phyloP scores from a whole-genome alignment of 345 rosid genomes.

The Ceriops zippeliana region DNA sequence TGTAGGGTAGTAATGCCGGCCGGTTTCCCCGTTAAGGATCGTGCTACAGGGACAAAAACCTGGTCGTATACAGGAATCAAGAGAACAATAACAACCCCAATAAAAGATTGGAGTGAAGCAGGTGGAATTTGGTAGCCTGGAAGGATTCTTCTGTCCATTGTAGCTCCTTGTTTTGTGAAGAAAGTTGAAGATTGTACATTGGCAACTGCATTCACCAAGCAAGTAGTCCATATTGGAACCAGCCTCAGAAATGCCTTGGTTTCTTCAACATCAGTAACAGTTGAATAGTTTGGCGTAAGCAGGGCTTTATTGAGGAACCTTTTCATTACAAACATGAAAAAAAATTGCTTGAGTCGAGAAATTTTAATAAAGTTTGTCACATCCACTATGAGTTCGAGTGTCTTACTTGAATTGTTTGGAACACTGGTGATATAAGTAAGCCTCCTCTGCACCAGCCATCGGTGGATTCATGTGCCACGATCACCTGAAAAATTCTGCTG shows the following conservation, averaged over 20 bases:
- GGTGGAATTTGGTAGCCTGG: conserved; percentile 16
- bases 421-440: neutral
- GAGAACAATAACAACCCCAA: conserved; percentile 11
- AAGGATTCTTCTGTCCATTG: conserved; percentile 24
- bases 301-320: conserved; percentile 27
- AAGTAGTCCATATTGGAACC: conserved; percentile 24
- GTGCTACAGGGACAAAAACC: conserved; percentile 18
- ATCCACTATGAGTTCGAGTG: neutral
- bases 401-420: conserved; percentile 28
- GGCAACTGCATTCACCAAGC: conserved; percentile 19
- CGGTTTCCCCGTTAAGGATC: conserved; percentile 18
- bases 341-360: neutral
- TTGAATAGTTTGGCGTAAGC: conserved; percentile 13
- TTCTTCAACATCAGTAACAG: conserved; percentile 19
- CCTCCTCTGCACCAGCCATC: conserved; percentile 15
- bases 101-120: conserved; percentile 23
- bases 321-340: neutral
- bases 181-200: conserved; percentile 23
- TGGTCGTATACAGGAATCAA: conserved; percentile 26
- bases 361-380: neutral
- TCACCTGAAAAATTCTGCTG: conserved; percentile 19
- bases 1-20: conserved; percentile 28
- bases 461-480: conserved; percentile 16
- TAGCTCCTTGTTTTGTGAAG: conserved; percentile 25
- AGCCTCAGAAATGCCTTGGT: conserved; percentile 25